A percentile compares a stretch with the other conserved stretches of the same genome.
Conservation (phyloP, 2,329 filamentous ascomycete genomes). For the Westerdykella aurantiaca region DNA sequence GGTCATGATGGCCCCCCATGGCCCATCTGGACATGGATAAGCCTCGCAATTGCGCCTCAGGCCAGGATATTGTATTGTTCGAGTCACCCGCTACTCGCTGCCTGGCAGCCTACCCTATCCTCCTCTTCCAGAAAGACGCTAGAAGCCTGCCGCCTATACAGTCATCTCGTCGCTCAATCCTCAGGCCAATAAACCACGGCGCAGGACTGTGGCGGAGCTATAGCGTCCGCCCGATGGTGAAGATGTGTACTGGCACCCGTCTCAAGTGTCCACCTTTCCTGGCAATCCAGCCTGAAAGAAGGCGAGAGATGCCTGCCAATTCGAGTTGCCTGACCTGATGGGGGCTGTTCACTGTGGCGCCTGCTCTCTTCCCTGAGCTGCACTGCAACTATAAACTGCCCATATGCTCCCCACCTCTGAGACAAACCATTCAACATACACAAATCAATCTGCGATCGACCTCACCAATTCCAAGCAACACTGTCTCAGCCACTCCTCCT, state of each 20-base stretch:
- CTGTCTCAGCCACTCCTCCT: neutral
- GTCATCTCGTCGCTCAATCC: constrained; percentile 19
- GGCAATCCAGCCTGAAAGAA: constrained; percentile 29
- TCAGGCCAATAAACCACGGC: constrained; percentile 15
- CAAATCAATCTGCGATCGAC: neutral
- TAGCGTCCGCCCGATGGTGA: constrained; percentile 7
- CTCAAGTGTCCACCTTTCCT: constrained; percentile 11
- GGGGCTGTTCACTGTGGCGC: constrained; percentile 18
- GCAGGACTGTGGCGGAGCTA: constrained; percentile 23
- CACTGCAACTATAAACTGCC: neutral
- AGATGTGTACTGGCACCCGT: constrained; percentile 12
- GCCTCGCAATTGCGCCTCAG: constrained; percentile 10
- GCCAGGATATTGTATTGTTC: constrained; percentile 18
- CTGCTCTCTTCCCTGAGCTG: constrained; percentile 1
- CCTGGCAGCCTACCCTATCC: constrained; percentile 9
- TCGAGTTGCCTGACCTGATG: constrained; percentile 13
- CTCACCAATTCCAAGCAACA: neutral
- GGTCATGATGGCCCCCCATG: neutral
- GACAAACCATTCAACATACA: neutral
- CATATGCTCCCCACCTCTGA: neutral
- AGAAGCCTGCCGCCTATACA: constrained; percentile 23
- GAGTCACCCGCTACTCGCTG: constrained; percentile 20
- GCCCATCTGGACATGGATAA: neutral
- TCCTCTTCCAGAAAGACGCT: constrained; percentile 21
- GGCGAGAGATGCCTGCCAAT: constrained; percentile 25